phyloP scores from a whole-genome alignment of 2,329 filamentous ascomycete species.

The Neonectria neomacrospora region DNA sequence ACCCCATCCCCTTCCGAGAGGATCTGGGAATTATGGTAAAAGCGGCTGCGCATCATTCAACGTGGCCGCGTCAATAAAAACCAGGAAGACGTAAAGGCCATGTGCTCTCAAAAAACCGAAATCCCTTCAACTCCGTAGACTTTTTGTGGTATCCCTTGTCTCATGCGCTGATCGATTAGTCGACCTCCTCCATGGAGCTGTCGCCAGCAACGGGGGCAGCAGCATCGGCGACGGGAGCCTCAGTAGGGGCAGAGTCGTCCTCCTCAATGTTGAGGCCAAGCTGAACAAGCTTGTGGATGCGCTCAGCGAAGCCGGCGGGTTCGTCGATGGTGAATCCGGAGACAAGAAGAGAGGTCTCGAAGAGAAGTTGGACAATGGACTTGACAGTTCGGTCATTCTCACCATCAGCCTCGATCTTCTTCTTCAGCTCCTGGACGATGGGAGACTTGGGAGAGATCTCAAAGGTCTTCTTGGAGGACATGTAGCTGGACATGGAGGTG shows the following conservation, averaged over 20 bases:
- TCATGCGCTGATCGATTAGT: constrained; percentile 68
- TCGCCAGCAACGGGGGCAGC: constrained; percentile 74
- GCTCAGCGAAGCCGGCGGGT: constrained; percentile 96
- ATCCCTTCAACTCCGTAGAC: constrained; percentile 57
- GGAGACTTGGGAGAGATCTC: constrained; percentile 99
- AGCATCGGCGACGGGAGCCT: constrained; percentile 66
- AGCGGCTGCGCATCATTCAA: constrained; percentile 43
- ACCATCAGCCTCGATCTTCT: constrained; percentile 97
- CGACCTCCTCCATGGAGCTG: constrained; percentile 99
- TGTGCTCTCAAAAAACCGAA: constrained; percentile 48
- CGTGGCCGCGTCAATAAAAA: constrained; percentile 44
- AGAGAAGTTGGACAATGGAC: constrained; percentile 97
- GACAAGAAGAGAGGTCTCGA: constrained; percentile 97
- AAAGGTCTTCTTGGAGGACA: constrained; percentile 99
- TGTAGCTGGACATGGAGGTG: constrained; percentile 99
- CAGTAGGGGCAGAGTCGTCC: constrained; percentile 77
- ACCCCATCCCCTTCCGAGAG: constrained; percentile 45
- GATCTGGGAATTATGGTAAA: constrained; percentile 51
- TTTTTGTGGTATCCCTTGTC: constrained; percentile 54
- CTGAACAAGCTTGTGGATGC: constrained; percentile 99
- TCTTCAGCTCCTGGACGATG: constrained; percentile 99
- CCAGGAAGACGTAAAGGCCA: constrained; percentile 49
- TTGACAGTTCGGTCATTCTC: constrained; percentile 99
- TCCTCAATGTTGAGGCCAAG: constrained; percentile 98
- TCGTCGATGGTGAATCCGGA: constrained; percentile 99